Evolutionary conservation across 2,329 filamentous ascomycete genomes (phyloP).

Genomic region (Botrytis deweyae): DNA sequence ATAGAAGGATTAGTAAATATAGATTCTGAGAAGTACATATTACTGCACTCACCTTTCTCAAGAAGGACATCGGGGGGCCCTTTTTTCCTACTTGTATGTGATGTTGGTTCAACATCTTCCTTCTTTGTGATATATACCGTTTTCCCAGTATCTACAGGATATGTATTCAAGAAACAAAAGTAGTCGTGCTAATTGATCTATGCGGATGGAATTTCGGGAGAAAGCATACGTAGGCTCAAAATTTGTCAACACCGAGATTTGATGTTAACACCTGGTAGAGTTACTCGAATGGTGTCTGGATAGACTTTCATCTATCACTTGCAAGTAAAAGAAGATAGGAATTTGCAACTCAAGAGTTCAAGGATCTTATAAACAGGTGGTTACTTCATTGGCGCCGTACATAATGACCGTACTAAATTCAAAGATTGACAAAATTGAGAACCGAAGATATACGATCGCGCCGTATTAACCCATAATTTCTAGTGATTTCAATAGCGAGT

Average conservation of each 20-base stretch:
- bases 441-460: background rate
- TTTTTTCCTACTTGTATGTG: background rate
- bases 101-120: background rate
- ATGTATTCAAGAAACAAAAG: background rate
- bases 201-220: background rate
- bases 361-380: accelerated
- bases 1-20: background rate
- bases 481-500: background rate
- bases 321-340: background rate
- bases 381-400: background rate
- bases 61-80: background rate
- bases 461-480: no score
- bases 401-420: background rate
- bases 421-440: background rate
- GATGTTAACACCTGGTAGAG: no score
- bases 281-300: background rate
- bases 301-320: background rate
- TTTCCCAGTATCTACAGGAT: accelerated
- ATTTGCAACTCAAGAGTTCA: no score
- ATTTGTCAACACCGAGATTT: background rate
- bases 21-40: background rate
- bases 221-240: background rate
- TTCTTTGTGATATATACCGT: background rate
- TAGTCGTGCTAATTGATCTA: background rate
- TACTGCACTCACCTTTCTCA: background rate